Evolutionary conservation across 2,329 filamentous ascomycete species (phyloP), one percentile per base, ranked within the genome.

Genomic region (Alternaria sp.): DNA sequence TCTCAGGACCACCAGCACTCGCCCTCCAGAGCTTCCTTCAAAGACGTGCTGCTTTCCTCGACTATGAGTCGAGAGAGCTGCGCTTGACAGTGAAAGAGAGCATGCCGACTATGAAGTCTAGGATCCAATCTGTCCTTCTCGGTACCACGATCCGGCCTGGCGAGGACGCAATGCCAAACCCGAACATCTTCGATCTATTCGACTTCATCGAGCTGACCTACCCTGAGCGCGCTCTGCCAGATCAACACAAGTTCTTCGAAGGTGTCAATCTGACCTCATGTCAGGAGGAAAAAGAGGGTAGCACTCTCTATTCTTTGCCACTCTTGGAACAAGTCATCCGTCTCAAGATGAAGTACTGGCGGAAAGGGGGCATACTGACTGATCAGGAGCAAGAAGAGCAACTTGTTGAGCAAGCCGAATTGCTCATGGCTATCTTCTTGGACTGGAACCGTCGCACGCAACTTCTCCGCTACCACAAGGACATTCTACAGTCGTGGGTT

Each of bases 131-230:
- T 4, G 83, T 93, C 0, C 83, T 98, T n/a, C 88, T 94, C 46
- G 96, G 96, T 6, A 89, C 91, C 45, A 88, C 93, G 8, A 84
- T 87, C 11, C 83, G 89, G 18, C 87, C 90, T 14, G 88, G 88
- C 62, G 90, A 90, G 51, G 87, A 92, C 58, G 83, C 88, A 6
- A 83, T 91, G 41, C 82, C 84, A 26, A 91, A 93, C 61, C 87
- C 90, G 1, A 94, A 92, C 4, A 87, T 98, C 7, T 97, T 98
- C 74, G 94, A 97, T 68, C 86, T 98, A 21, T 96, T 97, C 72
- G 96, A 99, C 80, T 98, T 98, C 73, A 87, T 96, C 77, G 89
- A 92, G 64, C 79, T 91, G 11, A 85, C 87, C 51, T 83, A 89
- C 43, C 79, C 82, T 1, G 78, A 79, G 61, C 75, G 79, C 12